Base-by-base conservation (phyloP, 495 filamentous ascomycete genomes). In the Hyaloscypha hepaticicola region DNA sequence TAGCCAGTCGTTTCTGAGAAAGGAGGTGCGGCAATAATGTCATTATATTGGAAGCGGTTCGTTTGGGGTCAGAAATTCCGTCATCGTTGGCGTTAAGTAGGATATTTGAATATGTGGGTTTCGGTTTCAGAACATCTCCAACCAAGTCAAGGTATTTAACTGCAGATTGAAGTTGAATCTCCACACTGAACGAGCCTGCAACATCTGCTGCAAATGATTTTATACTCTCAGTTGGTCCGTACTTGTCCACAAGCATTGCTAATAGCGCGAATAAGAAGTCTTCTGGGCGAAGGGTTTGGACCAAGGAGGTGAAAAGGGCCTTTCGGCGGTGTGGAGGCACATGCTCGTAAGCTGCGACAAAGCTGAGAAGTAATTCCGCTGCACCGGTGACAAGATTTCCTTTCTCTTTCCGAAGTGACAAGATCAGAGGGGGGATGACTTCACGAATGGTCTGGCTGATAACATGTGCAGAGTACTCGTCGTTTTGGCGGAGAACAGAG, bases 381-480 rank as follows among this genome's bases (percentile, higher is more conserved):
- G 90, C 89, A 57, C 91, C 92, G 51, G 84, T 85, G 2, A 96
- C 82, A 55, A 92, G 80, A 69, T 90, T 88, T 29, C 87, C 82
- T 66, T 92, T 90, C 65, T 88, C 86, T 69, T 87, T 88, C 41
- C 90, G 88, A 61, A 98, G 79, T 0, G 92, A 96, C 45, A 87
- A 85, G 50, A 96, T 90, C n/a, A 98, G 81, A 11, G 91, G 90
- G 5, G 95, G 95, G 33, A 99, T 89, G 25, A 99, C 90, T 67
- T 91, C 88, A 57, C 90, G 87, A 65, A 99, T 89, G 0, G 94
- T 97, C 73, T 90, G 85, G 59, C 89, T 90, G 64, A 97, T 92
- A 27, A 98, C 93, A 70, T 96, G 88, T 4, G 92, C 92, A 5
- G 95, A 98, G 76, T 95, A 97, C 48, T 97, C 93, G 70, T 99